A percentile compares a stretch with the other conserved stretches of the same genome.
These are phyloP conservation scores for Pseudonectria foliicola DNA, from an alignment of 2,329 filamentous ascomycete species.

Conservation along the genomic window DNA sequence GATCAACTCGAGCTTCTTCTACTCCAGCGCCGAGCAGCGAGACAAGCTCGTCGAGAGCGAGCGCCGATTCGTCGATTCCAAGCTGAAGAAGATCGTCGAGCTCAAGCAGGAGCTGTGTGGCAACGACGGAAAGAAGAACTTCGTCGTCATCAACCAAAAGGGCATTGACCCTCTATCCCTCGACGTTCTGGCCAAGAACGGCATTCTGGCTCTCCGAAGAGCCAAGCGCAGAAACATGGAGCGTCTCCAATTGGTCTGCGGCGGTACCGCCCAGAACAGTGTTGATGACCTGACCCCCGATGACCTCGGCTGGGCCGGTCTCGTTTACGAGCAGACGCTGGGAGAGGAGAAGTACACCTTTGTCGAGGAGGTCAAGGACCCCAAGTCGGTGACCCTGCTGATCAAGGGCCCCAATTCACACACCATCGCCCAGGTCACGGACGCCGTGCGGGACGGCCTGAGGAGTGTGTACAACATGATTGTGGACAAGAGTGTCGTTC, in stretches of 20 bases:
- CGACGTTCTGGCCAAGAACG: constrained; percentile 95
- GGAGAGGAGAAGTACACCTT: constrained; percentile 99
- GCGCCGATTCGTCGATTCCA: constrained; percentile 89
- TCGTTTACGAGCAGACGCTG: constrained; percentile 94
- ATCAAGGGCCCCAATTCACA: constrained; percentile 98
- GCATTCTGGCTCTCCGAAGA: constrained; percentile 86
- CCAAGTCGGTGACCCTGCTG: constrained; percentile 93
- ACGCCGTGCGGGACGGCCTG: constrained; percentile 90
- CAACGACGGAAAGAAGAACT: constrained; percentile 85
- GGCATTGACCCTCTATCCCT: constrained; percentile 94
- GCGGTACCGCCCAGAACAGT: constrained; percentile 87
- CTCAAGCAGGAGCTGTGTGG: constrained; percentile 97
- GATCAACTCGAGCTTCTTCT: constrained; percentile 99
- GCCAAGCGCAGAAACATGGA: constrained; percentile 99
- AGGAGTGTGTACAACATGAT: constrained; percentile 99
- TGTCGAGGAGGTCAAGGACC: constrained; percentile 95
- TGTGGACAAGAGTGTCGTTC: constrained; percentile 93
- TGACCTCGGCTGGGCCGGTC: constrained; percentile 88
- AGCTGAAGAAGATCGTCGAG: constrained; percentile 94
- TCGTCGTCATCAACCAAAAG: constrained; percentile 99
- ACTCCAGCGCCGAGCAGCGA: constrained; percentile 91
- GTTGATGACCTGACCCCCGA: constrained; percentile 88
- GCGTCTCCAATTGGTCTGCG: constrained; percentile 88
- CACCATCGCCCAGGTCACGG: constrained; percentile 93
- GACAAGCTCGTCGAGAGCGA: constrained; percentile 98